Percentiles rank a stretch among this genome's conserved stretches.
Conservation (phyloP, 495 filamentous ascomycete species). For the Apiosordaria backusii region DNA sequence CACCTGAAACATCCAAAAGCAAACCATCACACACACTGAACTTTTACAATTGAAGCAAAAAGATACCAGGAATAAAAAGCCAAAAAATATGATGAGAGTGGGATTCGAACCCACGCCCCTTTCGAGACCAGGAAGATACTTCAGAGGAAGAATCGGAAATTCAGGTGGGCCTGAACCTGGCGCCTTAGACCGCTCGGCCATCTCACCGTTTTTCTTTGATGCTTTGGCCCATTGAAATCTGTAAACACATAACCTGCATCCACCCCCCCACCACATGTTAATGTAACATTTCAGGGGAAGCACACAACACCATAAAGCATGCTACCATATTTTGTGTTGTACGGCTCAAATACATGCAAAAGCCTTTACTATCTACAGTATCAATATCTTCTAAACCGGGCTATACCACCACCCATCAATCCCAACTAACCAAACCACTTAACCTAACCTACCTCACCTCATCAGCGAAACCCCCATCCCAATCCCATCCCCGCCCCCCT, state of each 20-base stretch:
- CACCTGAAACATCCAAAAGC: too few relatives aligned
- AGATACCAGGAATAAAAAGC: not conserved
- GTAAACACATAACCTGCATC: not conserved
- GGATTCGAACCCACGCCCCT: constrained; percentile 37
- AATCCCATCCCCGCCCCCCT: too few relatives aligned
- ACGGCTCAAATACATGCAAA: not conserved
- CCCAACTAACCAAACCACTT: not conserved
- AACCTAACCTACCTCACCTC: not conserved
- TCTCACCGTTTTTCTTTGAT: not conserved
- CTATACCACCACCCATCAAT: too few relatives aligned
- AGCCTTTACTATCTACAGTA: not conserved
- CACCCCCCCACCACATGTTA: not conserved
- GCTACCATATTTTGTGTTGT: not conserved
- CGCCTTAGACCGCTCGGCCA: constrained; percentile 5
- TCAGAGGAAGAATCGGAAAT: not conserved
- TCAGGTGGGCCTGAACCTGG: constrained; percentile 5
- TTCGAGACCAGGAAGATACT: constrained; percentile 27
- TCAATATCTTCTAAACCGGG: too few relatives aligned
- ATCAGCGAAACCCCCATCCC: not conserved
- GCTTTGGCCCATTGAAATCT: not conserved
- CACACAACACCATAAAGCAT: not conserved
- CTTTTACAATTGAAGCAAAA: not conserved
- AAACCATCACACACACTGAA: too few relatives aligned
- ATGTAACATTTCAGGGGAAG: not conserved
- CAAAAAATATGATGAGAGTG: constrained; percentile 24